phyloP scores from a whole-genome alignment of 2,329 filamentous ascomycete genomes.

The Colletotrichum scovillei region DNA sequence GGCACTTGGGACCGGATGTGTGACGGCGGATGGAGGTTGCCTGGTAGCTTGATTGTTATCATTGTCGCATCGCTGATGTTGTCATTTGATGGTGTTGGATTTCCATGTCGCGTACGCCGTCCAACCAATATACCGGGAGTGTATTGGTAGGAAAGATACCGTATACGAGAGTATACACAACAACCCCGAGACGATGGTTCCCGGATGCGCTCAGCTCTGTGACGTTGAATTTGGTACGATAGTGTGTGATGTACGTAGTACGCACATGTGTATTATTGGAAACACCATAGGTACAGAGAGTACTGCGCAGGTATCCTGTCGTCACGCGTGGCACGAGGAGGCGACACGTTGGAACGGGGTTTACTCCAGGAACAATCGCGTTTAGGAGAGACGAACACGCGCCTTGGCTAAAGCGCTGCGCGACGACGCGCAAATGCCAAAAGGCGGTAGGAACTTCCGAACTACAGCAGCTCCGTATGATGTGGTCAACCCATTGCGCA shows the following conservation, averaged over 20 bases:
- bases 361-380: too few relatives aligned
- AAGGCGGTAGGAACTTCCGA: not conserved
- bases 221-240: not conserved
- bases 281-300: not conserved
- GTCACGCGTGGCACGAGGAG: not conserved
- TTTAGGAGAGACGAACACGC: not conserved
- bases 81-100: too few relatives aligned
- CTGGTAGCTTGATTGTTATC: not conserved
- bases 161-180: not conserved
- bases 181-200: not conserved
- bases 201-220: not conserved
- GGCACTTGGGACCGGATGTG: too few relatives aligned
- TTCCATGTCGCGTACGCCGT: not conserved
- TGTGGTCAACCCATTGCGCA: not conserved
- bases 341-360: not conserved
- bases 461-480: not conserved
- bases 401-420: not conserved
- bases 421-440: not conserved
- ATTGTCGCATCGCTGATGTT: too few relatives aligned
- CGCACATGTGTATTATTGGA: not conserved
- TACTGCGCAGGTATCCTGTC: not conserved
- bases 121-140: not conserved
- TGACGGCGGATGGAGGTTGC: not conserved
- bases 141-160: not conserved
- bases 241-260: not conserved